A percentile compares a stretch with the other conserved stretches of the same genome.
Conservation (phyloP, 2,329 filamentous ascomycete genomes). For the Chrysosporium keratinophilum region DNA sequence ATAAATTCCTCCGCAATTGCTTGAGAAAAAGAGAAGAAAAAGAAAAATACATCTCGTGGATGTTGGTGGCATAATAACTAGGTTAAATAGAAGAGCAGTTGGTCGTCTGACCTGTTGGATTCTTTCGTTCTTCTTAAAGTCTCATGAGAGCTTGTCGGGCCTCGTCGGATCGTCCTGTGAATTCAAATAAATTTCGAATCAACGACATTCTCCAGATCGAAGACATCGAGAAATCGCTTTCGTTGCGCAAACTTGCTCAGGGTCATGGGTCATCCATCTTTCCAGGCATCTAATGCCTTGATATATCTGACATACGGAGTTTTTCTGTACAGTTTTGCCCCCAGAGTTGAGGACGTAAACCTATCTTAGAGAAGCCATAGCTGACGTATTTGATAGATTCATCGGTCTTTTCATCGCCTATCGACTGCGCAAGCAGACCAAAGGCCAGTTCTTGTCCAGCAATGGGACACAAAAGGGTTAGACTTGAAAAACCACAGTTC, state of each 20-base stretch:
- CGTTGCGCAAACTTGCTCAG: background rate
- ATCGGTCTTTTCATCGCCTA: conserved; percentile 52
- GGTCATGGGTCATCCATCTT: conserved; percentile 63
- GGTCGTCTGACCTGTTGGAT: background rate
- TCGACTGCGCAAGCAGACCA: conserved; percentile 51
- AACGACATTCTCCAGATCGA: background rate
- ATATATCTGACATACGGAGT: conserved; percentile 69
- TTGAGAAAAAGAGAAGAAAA: background rate
- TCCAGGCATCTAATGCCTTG: conserved; percentile 67
- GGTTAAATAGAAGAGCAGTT: background rate
- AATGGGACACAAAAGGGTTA: conserved; percentile 79
- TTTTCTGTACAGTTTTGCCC: conserved; percentile 52
- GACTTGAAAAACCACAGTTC: conserved; percentile 22
- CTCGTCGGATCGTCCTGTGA: background rate
- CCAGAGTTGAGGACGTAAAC: background rate
- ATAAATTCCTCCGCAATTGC: conserved; percentile 1
- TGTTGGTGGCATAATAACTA: background rate
- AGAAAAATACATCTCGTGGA: background rate
- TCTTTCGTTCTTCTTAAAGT: background rate
- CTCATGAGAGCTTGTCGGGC: too few species aligned
- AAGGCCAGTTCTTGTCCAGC: conserved; percentile 60
- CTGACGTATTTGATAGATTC: conserved; percentile 38
- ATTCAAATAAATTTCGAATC: too few species aligned
- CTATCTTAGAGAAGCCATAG: background rate
- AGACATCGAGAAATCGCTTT: background rate